Conservation (phyloP, 2,329 filamentous ascomycete species). For the Eutypella sp. region DNA sequence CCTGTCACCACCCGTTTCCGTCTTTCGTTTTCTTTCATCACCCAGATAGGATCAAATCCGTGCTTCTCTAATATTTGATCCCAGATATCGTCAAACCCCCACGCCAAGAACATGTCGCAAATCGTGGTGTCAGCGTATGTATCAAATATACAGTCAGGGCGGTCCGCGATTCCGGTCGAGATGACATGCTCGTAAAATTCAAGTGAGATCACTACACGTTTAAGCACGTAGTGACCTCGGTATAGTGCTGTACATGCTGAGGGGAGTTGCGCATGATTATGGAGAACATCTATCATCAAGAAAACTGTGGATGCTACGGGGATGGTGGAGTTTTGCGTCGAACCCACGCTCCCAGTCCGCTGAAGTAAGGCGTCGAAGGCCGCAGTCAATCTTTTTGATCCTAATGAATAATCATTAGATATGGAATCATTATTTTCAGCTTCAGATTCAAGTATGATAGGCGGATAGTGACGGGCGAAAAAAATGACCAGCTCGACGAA, state of each 20-base stretch:
- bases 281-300: fast-evolving
- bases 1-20: constrained; percentile 7
- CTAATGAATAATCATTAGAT: no score
- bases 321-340: neutral
- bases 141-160: constrained; percentile 12
- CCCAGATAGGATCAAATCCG: constrained; percentile 13
- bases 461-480: no score
- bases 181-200: constrained; percentile 7
- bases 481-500: constrained; percentile 1
- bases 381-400: neutral
- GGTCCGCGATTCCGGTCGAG: constrained; percentile 5
- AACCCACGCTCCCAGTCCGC: neutral
- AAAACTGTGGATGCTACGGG: neutral
- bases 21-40: constrained; percentile 8
- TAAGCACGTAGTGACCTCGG: constrained; percentile 1
- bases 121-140: neutral
- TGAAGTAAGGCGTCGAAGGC: neutral
- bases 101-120: neutral
- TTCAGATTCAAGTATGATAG: no score
- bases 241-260: neutral
- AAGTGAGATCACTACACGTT: neutral
- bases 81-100: constrained; percentile 5
- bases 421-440: no score
- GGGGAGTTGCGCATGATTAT: neutral
- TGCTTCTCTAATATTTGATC: constrained; percentile 9